Evolutionary conservation across 306 rosid genomes (phyloP), one percentile per base, ranked within the genome.

Genomic region (Cucumis hystrix): DNA sequence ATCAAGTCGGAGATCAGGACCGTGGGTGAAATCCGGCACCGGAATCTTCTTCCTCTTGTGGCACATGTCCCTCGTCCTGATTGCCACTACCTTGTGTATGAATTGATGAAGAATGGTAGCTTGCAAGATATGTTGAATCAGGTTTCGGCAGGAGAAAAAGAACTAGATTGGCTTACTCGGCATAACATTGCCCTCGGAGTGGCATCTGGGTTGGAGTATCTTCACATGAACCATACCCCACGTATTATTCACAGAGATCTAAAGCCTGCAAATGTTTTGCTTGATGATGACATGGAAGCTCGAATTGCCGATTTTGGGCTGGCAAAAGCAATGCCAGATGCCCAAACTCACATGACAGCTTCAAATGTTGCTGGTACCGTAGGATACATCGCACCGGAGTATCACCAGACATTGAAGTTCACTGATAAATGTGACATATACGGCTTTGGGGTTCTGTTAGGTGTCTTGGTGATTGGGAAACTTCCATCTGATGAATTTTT

Each of bases 251-350:
- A 96, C 33, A 80, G 99, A 8, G 98, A 91, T 82, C 88, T 96
- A 74, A 88, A 91, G 87, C 93, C 98, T 0, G 98, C 84, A 21
- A 96, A 92, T 25, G 65, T 92, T 54, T 88, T 96, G 59, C 90
- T 96, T 1, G 99, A 96, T 7, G 99, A 91, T 65, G 87, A 92
- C 39, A 88, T 92, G 96, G 99, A 91, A 63, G 99, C 98, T 11
- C 75, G 99, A 6, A 92, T 96, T 18, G 92, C 99, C 3, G 97
- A 96, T 87, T 96, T 96, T n/a, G 98, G 99, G 41, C 90, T 91
- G 3, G 99, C 99, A 0, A 92, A 96, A 67, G 89, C 90, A 17
- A 85, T 96, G 85, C 97, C 98, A 0, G 97, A 96, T 28, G 87
- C 86, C 18, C 55, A 90, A 0, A 96, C 99, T 0, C 99, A 92